A percentile compares a stretch with the other conserved stretches of the same genome.
These are phyloP conservation scores for Cairneyella variabilis DNA, from an alignment of 495 filamentous ascomycete species.

Conservation along the genomic window DNA sequence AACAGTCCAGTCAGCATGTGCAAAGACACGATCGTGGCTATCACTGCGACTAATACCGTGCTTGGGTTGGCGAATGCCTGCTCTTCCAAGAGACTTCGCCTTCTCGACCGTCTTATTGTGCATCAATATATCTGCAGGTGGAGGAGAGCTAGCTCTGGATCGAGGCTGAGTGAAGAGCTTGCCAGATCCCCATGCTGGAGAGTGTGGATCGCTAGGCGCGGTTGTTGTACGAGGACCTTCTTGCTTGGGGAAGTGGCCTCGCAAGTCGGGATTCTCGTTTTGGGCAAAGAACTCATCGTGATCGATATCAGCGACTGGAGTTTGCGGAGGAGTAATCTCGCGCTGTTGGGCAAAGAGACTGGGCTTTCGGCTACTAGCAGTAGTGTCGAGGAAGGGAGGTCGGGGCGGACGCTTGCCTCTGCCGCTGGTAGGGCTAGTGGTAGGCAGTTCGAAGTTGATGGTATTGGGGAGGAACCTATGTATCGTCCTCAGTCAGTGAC, in stretches of 20 bases:
- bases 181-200: slow-evolving; percentile 68
- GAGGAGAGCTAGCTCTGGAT: slow-evolving; percentile 61
- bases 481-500: slow-evolving; percentile 18
- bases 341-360: slow-evolving; percentile 42
- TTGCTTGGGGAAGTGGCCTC: slow-evolving; percentile 37
- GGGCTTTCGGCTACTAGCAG: slow-evolving; percentile 24
- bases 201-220: slow-evolving; percentile 58
- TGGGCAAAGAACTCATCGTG: slow-evolving; percentile 63
- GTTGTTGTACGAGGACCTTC: slow-evolving; percentile 27
- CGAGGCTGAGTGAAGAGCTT: slow-evolving; percentile 66
- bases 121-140: slow-evolving; percentile 68
- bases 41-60: slow-evolving; percentile 41
- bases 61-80: slow-evolving; percentile 43
- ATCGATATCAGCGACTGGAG: slow-evolving; percentile 59
- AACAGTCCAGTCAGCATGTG: slow-evolving; percentile 71
- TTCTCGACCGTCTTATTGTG: slow-evolving; percentile 51
- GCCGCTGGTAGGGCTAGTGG: slow-evolving; percentile 30
- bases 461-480: slow-evolving; percentile 86
- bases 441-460: slow-evolving; percentile 63
- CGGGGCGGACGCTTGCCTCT: slow-evolving; percentile 25
- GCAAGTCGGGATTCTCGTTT: slow-evolving; percentile 43
- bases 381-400: slow-evolving; percentile 25
- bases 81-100: slow-evolving; percentile 42
- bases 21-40: slow-evolving; percentile 61
- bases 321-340: slow-evolving; percentile 47